phyloP scores from a whole-genome alignment of 2,329 filamentous ascomycete genomes.

The Coniella vitis region DNA sequence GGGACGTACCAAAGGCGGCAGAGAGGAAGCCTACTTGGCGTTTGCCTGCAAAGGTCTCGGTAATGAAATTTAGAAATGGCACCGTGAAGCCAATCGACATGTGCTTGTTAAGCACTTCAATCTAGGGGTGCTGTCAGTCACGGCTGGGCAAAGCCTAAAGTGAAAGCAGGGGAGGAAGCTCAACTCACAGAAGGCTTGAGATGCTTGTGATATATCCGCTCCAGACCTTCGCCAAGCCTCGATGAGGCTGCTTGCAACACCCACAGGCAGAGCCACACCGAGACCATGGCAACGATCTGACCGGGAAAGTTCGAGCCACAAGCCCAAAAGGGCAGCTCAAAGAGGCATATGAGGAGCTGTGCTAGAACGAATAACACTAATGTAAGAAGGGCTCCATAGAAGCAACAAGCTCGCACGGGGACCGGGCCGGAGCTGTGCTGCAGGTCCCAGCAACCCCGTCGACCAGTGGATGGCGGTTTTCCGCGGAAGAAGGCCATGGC shows the following conservation, averaged over 20 bases:
- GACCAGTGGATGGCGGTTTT: background rate
- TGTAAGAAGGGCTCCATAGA: slow-evolving; percentile 22
- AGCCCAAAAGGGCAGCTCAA: slow-evolving; percentile 30
- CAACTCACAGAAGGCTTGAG: slow-evolving; percentile 21
- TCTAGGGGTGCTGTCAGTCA: slow-evolving; percentile 24
- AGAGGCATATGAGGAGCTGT: slow-evolving; percentile 39
- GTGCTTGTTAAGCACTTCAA: slow-evolving; percentile 44
- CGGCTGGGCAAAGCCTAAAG: background rate
- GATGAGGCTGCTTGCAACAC: slow-evolving; percentile 16
- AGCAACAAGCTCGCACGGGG: slow-evolving; percentile 2
- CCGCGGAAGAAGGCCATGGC: slow-evolving; percentile 3
- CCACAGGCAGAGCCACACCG: slow-evolving; percentile 32
- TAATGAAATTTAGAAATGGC: slow-evolving; percentile 40
- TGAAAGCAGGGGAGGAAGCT: too few relatives aligned
- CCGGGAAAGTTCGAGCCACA: slow-evolving; percentile 37
- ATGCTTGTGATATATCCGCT: slow-evolving; percentile 21
- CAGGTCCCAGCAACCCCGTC: background rate
- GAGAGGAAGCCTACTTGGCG: slow-evolving; percentile 36
- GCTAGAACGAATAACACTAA: slow-evolving; percentile 32
- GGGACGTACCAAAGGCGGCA: slow-evolving; percentile 35
- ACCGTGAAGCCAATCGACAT: slow-evolving; percentile 45
- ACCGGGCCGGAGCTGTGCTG: background rate
- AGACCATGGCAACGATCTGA: slow-evolving; percentile 40
- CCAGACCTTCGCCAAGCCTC: slow-evolving; percentile 16
- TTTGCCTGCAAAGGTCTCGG: slow-evolving; percentile 24